These are phyloP conservation scores for Colletotrichum tanaceti DNA, from an alignment of 2,329 filamentous ascomycete species.

Conservation along the genomic window DNA sequence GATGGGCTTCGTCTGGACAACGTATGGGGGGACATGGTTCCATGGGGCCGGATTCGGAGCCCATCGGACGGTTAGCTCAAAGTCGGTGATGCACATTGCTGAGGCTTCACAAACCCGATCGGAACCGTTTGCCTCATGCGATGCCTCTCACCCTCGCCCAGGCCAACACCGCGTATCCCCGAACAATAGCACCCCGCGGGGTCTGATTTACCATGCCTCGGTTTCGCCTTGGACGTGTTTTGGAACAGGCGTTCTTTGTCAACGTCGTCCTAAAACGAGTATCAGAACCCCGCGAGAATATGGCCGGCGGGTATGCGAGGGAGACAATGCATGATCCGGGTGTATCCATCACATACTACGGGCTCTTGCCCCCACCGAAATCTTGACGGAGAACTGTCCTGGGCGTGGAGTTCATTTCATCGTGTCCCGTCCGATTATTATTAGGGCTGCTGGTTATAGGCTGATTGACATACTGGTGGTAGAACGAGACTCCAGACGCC, in stretches of 20 bases:
- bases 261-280: background rate
- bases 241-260: background rate
- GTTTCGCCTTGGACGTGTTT: background rate
- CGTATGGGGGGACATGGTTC: conserved; percentile 27
- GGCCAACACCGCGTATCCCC: conserved; percentile 3
- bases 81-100: conserved; percentile 14
- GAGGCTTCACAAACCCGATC: background rate
- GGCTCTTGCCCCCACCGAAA: background rate
- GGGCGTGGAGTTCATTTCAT: background rate
- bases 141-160: background rate
- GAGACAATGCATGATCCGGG: background rate
- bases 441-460: background rate
- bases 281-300: background rate
- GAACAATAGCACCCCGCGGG: too few species aligned
- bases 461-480: background rate
- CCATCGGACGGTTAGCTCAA: conserved; percentile 17
- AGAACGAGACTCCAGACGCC: background rate
- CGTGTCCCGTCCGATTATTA: background rate
- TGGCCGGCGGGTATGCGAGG: background rate
- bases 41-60: conserved; percentile 22
- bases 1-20: conserved; percentile 19
- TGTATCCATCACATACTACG: background rate
- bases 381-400: background rate
- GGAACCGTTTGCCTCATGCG: background rate
- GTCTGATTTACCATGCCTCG: too few species aligned